These are phyloP conservation scores for Eutrema heterophyllum DNA, from an alignment of 345 rosid species.

Conservation along the genomic window DNA sequence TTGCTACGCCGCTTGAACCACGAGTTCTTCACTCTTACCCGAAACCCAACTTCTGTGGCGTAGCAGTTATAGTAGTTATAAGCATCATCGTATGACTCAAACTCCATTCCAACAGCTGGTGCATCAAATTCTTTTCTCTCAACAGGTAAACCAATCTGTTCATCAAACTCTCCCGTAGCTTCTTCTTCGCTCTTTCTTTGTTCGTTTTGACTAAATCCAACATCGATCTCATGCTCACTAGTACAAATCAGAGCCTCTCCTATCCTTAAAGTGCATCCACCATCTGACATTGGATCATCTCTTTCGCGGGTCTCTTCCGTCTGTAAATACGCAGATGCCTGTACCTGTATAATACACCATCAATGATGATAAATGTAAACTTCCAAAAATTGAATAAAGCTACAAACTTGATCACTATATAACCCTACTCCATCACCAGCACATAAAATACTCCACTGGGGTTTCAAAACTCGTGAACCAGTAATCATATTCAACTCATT, in stretches of 20 bases:
- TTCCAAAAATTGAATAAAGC: neutral
- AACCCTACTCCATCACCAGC: neutral
- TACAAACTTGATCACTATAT: neutral
- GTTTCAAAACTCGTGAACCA: neutral
- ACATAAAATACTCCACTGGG: neutral
- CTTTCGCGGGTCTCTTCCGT: constrained; percentile 35
- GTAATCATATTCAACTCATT: neutral
- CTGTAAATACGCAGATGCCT: constrained; percentile 26
- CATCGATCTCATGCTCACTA: constrained; percentile 37
- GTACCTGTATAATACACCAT: constrained; percentile 8
- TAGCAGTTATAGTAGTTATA: constrained; percentile 77
- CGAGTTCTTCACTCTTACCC: constrained; percentile 76
- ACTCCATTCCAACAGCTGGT: constrained; percentile 82
- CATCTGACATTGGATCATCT: constrained; percentile 33
- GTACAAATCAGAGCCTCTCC: constrained; percentile 36
- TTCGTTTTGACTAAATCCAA: constrained; percentile 25
- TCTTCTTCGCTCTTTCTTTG: constrained; percentile 21
- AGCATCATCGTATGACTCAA: constrained; percentile 74
- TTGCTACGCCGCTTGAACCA: constrained; percentile 80
- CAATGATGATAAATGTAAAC: constrained; percentile 2
- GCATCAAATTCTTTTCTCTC: constrained; percentile 59
- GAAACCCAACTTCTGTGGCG: constrained; percentile 67
- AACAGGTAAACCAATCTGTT: constrained; percentile 24
- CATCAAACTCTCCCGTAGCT: constrained; percentile 27
- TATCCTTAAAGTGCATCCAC: constrained; percentile 11